Percentiles rank a stretch among this genome's conserved stretches.
phyloP scores from a whole-genome alignment of 2,329 filamentous ascomycete genomes.

The Colletotrichum musae region DNA sequence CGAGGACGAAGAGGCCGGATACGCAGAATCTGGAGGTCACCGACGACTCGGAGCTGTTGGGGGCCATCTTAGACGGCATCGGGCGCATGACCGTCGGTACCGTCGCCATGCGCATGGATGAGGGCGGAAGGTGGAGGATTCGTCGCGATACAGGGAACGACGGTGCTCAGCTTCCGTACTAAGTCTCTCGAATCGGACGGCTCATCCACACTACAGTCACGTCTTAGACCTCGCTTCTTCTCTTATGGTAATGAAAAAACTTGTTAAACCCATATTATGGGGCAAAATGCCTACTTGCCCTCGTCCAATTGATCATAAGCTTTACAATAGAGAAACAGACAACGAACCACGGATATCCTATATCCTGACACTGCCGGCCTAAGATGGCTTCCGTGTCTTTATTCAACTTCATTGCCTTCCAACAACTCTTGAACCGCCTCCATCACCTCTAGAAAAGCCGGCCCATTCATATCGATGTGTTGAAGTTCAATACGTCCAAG shows the following conservation, averaged over 20 bases:
- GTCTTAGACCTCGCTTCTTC: neutral
- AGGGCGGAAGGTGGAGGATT: conserved; percentile 59
- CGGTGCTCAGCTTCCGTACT: neutral
- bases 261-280: conserved; percentile 6
- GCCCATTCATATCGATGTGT: conserved; percentile 24
- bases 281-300: neutral
- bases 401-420: conserved; percentile 43
- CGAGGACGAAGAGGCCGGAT: neutral
- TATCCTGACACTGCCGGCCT: conserved; percentile 22
- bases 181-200: neutral
- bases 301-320: neutral
- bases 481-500: neutral
- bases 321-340: neutral
- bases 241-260: conserved; percentile 7
- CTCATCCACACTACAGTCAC: neutral
- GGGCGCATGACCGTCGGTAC: conserved; percentile 48
- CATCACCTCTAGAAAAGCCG: conserved; percentile 48
- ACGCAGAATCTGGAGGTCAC: conserved; percentile 10
- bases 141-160: conserved; percentile 13
- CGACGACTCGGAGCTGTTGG: conserved; percentile 51
- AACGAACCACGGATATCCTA: conserved; percentile 11
- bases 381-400: conserved; percentile 8
- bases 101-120: conserved; percentile 52
- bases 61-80: conserved; percentile 55
- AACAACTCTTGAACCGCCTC: conserved; percentile 50